A percentile compares a stretch with the other conserved stretches of the same genome.
Evolutionary conservation across 257 asterid genomes (phyloP).

Genomic region (Leptodermis oblonga): DNA sequence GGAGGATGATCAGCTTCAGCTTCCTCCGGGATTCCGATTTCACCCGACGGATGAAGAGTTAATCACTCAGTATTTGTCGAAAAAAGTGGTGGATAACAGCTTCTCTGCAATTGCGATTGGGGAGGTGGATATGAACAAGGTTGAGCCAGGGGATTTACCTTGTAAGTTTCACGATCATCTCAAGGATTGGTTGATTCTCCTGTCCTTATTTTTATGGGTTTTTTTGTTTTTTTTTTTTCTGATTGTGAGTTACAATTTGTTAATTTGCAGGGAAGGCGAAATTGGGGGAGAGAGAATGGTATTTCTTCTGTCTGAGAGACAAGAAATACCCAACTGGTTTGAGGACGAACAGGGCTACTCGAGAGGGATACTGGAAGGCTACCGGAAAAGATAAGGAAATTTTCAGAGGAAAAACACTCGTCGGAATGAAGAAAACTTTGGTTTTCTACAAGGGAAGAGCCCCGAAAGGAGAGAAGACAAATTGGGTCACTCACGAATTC

Average conservation of each 20-base stretch:
- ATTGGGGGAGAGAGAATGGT: conserved; percentile 77
- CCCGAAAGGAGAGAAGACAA: conserved; percentile 64
- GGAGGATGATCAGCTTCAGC: conserved; percentile 36
- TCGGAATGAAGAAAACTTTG: conserved; percentile 76
- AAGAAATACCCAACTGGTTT: conserved; percentile 71
- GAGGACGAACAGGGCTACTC: conserved; percentile 75
- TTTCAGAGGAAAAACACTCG: conserved; percentile 39
- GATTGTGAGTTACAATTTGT: background rate
- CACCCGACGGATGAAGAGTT: conserved; percentile 82
- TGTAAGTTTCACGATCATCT: conserved; percentile 33
- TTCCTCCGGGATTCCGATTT: conserved; percentile 80
- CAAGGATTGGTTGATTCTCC: background rate
- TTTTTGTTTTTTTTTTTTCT: background rate
- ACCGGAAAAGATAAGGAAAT: conserved; percentile 80
- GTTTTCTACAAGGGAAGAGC: conserved; percentile 87
- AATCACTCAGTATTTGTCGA: conserved; percentile 60
- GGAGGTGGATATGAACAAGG: conserved; percentile 73
- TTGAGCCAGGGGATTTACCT: conserved; percentile 85
- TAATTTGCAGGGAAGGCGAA: conserved; percentile 53
- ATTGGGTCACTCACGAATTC: conserved; percentile 78
- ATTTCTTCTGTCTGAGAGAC: conserved; percentile 73
- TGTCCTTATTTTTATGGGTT: background rate
- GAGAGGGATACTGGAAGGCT: conserved; percentile 82
- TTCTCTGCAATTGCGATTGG: conserved; percentile 59
- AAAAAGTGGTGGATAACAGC: conserved; percentile 40